Evolutionary conservation across 1,139 yeast genomes (phyloP).

Genomic region (Suhomyces wounanorum): DNA sequence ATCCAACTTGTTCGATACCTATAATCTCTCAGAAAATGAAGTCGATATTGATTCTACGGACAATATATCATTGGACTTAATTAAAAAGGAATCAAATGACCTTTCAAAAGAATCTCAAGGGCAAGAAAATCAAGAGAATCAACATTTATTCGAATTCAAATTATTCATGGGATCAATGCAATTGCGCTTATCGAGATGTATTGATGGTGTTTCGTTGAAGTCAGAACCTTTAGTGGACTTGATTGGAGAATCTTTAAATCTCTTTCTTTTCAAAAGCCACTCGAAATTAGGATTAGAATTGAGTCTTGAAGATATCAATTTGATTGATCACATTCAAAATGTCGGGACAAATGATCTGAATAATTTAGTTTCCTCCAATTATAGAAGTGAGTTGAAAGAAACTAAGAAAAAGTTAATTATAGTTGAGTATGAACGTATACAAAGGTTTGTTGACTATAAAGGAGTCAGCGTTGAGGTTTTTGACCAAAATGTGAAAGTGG

Average conservation of each 20-base stretch:
- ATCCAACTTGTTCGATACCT: constrained; percentile 39
- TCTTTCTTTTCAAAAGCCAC: constrained; percentile 62
- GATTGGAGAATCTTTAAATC: constrained; percentile 62
- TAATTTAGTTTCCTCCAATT: constrained; percentile 69
- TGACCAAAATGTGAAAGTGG: constrained; percentile 76
- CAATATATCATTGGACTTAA: not conserved
- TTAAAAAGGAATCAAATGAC: not conserved
- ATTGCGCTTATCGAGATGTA: constrained; percentile 68
- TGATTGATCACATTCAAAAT: constrained; percentile 75
- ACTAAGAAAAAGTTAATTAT: constrained; percentile 56
- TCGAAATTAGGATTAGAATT: constrained; percentile 69
- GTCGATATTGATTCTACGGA: not conserved
- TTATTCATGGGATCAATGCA: constrained; percentile 67
- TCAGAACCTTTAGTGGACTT: constrained; percentile 74
- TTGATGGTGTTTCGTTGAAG: constrained; percentile 57
- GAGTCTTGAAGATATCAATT: constrained; percentile 60
- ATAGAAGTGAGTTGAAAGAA: constrained; percentile 33
- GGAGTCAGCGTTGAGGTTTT: constrained; percentile 63
- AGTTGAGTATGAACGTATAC: constrained; percentile 58
- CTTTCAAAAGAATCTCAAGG: not conserved
- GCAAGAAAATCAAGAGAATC: constrained; percentile 31
- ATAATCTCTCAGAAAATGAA: constrained; percentile 21
- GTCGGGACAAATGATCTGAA: constrained; percentile 66
- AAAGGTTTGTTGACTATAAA: constrained; percentile 62
- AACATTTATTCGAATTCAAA: constrained; percentile 68